Percentiles rank a stretch among this genome's conserved stretches.
Conservation (phyloP, 768 basidiomycete genomes). For the Kockovaella imperatae region DNA sequence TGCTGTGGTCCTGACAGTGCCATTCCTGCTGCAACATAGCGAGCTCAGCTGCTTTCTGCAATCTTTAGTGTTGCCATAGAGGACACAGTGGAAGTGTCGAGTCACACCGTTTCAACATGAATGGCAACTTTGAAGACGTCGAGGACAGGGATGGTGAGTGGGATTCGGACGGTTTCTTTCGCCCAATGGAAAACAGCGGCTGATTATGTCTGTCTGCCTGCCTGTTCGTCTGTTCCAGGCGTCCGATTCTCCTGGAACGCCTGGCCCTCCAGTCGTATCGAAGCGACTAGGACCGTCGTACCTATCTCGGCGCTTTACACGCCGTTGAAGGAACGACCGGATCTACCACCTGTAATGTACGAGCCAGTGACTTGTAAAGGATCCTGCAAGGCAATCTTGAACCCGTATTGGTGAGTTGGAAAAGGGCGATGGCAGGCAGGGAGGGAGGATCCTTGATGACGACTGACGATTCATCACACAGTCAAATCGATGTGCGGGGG, state of each 20-base stretch:
- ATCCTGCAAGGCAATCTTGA: constrained; percentile 92
- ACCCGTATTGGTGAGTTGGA: constrained; percentile 78
- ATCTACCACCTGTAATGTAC: constrained; percentile 90
- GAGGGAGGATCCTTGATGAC: background rate
- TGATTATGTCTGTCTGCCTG: too few species aligned
- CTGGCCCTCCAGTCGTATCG: constrained; percentile 95
- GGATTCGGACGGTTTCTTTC: background rate
- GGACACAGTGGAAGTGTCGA: too few species aligned
- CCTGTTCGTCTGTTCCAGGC: constrained; percentile 50
- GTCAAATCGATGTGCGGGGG: constrained; percentile 96
- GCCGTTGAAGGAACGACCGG: constrained; percentile 85
- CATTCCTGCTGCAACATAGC: too few species aligned
- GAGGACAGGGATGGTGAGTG: constrained; percentile 87
- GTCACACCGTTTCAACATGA: too few species aligned
- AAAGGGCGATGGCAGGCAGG: background rate
- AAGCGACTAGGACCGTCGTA: constrained; percentile 94
- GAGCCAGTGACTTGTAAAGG: constrained; percentile 99
- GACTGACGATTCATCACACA: constrained; percentile 46
- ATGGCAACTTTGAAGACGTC: constrained; percentile 80
- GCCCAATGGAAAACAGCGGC: too few species aligned
- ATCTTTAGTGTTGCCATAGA: too few species aligned
- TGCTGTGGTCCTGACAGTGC: too few species aligned
- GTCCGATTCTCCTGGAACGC: constrained; percentile 97
- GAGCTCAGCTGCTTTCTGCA: too few species aligned
- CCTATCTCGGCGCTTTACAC: constrained; percentile 98